These are phyloP conservation scores for Sclerotinia nivalis DNA, from an alignment of 2,329 filamentous ascomycete genomes.

Conservation along the genomic window DNA sequence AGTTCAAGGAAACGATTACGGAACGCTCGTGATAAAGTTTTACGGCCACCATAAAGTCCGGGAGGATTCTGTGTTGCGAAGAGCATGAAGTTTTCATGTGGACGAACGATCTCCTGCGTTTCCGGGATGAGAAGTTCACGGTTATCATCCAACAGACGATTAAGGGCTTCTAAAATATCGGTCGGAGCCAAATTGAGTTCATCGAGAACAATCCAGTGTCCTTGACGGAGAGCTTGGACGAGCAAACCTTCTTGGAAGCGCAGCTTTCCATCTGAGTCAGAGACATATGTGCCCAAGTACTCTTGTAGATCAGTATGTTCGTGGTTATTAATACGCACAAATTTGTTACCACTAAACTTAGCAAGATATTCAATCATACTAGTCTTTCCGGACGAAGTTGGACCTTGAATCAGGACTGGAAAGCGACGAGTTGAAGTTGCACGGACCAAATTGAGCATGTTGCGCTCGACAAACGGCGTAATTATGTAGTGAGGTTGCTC, in stretches of 20 bases:
- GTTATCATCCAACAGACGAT: conserved; percentile 94
- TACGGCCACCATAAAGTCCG: conserved; percentile 91
- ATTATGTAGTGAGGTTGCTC: conserved; percentile 91
- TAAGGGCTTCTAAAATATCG: conserved; percentile 93
- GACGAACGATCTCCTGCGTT: conserved; percentile 89
- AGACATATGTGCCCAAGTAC: conserved; percentile 93
- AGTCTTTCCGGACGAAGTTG: conserved; percentile 96
- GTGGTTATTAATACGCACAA: conserved; percentile 98
- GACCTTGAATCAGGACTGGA: conserved; percentile 92
- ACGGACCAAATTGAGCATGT: conserved; percentile 89
- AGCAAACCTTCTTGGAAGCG: conserved; percentile 91
- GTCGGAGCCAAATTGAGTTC: conserved; percentile 96
- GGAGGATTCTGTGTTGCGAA: conserved; percentile 98
- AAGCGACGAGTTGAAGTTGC: conserved; percentile 90
- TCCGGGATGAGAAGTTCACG: conserved; percentile 93
- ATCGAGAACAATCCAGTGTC: conserved; percentile 97
- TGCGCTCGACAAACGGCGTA: conserved; percentile 91
- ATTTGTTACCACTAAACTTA: conserved; percentile 94
- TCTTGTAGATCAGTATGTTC: conserved; percentile 98
- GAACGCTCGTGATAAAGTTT: conserved; percentile 90
- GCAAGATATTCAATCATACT: conserved; percentile 99
- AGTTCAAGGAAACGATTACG: conserved; percentile 95
- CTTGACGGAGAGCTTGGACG: conserved; percentile 87
- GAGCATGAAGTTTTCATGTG: conserved; percentile 94
- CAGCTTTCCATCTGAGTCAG: conserved; percentile 79